Evolutionary conservation across 352 stramenopile genomes (phyloP).

Genomic region (Blastocystis sp.): DNA sequence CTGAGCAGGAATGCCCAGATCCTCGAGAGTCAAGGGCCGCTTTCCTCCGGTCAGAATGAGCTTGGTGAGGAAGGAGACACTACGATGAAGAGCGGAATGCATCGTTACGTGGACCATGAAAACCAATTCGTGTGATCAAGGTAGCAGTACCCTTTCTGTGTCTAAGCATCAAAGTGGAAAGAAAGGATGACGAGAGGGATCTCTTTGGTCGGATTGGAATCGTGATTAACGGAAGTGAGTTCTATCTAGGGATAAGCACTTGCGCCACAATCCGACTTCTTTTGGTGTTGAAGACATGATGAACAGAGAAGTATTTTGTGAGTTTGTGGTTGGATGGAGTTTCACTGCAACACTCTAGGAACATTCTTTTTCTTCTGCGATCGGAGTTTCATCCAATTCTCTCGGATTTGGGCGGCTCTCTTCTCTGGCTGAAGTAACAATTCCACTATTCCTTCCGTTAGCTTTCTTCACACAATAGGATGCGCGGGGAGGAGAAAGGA

Average conservation of each 20-base stretch:
- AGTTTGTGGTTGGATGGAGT: neutral
- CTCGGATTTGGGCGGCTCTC: too few relatives aligned
- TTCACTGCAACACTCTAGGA: neutral
- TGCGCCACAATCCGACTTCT: neutral
- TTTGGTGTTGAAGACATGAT: neutral
- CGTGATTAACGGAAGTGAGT: neutral
- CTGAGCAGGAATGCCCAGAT: conserved; percentile 11
- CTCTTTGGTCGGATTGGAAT: neutral
- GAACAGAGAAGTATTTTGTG: neutral
- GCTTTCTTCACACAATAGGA: too few relatives aligned
- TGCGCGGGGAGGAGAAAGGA: too few relatives aligned
- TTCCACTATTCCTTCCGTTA: too few relatives aligned
- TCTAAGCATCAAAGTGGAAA: neutral
- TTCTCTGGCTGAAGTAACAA: too few relatives aligned
- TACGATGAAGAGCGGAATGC: neutral
- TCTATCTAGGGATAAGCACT: neutral
- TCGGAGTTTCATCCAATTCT: neutral
- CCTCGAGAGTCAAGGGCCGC: neutral
- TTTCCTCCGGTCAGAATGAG: conserved; percentile 27
- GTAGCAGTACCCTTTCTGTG: neutral
- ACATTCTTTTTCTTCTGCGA: neutral
- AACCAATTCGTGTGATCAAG: conserved; percentile 34
- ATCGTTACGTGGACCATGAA: conserved; percentile 25
- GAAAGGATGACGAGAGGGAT: neutral
- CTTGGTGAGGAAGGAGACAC: conserved; percentile 19